Percentiles rank a stretch among this genome's conserved stretches.
phyloP scores from a whole-genome alignment of 2,329 filamentous ascomycete genomes.

The Epichloe festucae region DNA sequence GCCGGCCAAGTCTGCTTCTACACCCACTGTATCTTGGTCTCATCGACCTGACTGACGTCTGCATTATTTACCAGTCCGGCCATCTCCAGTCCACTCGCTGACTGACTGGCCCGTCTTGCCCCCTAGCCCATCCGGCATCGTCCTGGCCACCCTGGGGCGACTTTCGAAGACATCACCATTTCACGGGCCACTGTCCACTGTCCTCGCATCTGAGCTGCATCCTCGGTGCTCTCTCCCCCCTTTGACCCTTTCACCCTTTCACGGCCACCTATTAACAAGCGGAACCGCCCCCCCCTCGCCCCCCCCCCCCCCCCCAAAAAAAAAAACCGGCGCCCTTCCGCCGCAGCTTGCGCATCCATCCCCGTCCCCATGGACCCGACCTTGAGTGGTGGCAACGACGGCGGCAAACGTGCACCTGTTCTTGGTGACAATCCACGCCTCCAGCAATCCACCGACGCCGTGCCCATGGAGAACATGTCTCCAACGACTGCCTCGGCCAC shows the following conservation, averaged over 20 bases:
- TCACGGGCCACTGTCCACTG: not conserved
- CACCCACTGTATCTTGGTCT: not conserved
- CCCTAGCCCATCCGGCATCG: slow-evolving; percentile 2
- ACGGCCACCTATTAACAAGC: not conserved
- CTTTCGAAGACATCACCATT: not conserved
- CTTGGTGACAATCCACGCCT: slow-evolving; percentile 17
- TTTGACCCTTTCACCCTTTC: too few species aligned
- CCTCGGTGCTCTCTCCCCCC: too few species aligned
- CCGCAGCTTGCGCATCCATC: too few species aligned
- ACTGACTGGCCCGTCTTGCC: not conserved
- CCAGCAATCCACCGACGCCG: slow-evolving; percentile 23
- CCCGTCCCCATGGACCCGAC: slow-evolving; percentile 13
- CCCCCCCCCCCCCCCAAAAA: too few species aligned
- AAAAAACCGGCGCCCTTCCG: slow-evolving; percentile 10
- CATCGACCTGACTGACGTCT: not conserved
- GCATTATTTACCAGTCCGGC: not conserved
- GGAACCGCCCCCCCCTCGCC: slow-evolving; percentile 5
- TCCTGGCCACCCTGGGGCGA: not conserved
- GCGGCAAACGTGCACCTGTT: slow-evolving; percentile 4
- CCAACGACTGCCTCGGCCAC: slow-evolving; percentile 8
- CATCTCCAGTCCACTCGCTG: not conserved
- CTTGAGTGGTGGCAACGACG: slow-evolving; percentile 18
- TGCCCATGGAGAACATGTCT: slow-evolving; percentile 23
- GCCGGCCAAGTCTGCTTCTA: too few species aligned
- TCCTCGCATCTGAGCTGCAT: not conserved